Conservation (phyloP, 108 stramenopile species). For the Cyclotella cryptica region DNA sequence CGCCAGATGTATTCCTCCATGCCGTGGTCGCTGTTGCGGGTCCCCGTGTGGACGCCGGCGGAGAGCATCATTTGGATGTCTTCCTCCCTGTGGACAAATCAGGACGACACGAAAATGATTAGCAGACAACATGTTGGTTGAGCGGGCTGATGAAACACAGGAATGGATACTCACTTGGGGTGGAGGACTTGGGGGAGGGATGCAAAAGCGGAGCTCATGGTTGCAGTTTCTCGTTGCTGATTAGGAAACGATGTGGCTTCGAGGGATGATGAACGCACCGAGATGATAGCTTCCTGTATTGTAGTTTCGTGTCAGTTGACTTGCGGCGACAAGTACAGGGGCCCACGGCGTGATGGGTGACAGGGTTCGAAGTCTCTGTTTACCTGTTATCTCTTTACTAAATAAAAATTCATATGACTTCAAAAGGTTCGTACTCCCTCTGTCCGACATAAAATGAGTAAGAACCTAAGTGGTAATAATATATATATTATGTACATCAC, state of each 20-base stretch:
- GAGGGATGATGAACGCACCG: too few species aligned
- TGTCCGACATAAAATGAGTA: too few species aligned
- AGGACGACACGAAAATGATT: neutral
- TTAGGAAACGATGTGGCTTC: neutral
- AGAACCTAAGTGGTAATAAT: too few species aligned
- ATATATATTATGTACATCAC: too few species aligned
- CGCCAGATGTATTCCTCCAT: slow-evolving; percentile 99
- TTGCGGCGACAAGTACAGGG: too few species aligned
- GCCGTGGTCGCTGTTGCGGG: slow-evolving; percentile 94
- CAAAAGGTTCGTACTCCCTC: too few species aligned
- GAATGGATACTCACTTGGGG: slow-evolving; percentile 79
- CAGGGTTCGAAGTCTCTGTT: too few species aligned
- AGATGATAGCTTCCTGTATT: too few species aligned
- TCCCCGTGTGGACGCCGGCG: slow-evolving; percentile 99
- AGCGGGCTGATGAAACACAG: slow-evolving; percentile 52
- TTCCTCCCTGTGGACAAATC: slow-evolving; percentile 91
- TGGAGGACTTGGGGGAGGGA: slow-evolving; percentile 58
- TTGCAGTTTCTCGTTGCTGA: slow-evolving; percentile 10
- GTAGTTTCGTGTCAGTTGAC: too few species aligned
- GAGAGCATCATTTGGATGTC: slow-evolving; percentile 99
- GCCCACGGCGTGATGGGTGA: too few species aligned
- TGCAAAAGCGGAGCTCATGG: slow-evolving; percentile 57
- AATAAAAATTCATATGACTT: too few species aligned
- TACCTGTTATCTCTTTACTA: too few species aligned
- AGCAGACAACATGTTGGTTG: neutral